Evolutionary conservation across 108 stramenopile genomes (phyloP).

Genomic region (Aurantiochytrium sp.): DNA sequence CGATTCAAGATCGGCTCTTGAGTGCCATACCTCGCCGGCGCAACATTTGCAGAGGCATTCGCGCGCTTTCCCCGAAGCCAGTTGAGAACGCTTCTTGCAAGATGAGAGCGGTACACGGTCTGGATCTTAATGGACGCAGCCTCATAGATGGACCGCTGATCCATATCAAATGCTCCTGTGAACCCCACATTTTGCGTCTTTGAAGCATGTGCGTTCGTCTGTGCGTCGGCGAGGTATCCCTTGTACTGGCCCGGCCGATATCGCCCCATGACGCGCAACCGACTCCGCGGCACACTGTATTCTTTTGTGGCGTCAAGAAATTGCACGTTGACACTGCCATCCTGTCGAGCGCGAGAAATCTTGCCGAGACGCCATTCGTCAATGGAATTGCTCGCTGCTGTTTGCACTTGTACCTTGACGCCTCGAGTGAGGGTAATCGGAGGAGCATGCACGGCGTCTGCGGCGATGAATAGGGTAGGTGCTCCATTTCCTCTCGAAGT

Average conservation of each 20-base stretch:
- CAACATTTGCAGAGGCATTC: not conserved
- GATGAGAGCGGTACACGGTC: not conserved
- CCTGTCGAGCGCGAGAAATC: not conserved
- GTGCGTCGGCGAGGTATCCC: no score
- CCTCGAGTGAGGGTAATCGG: not conserved
- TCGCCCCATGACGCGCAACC: not conserved
- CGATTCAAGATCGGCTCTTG: no score
- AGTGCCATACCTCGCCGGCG: no score
- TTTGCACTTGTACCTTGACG: not conserved
- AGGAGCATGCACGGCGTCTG: not conserved
- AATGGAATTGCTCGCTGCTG: not conserved
- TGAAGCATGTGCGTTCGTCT: no score
- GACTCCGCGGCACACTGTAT: not conserved
- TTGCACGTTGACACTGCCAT: not conserved
- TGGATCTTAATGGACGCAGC: not conserved
- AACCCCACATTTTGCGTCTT: no score
- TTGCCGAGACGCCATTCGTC: not conserved
- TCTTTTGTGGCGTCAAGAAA: not conserved
- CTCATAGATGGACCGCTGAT: no score
- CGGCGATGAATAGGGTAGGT: not conserved
- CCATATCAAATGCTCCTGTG: no score
- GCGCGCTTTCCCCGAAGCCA: not conserved
- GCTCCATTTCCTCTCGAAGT: not conserved
- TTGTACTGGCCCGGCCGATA: not conserved
- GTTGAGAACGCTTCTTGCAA: not conserved